These are phyloP conservation scores for Acaromyces ingoldii DNA, from an alignment of 1,284 basidiomycete genomes.

Conservation along the genomic window DNA sequence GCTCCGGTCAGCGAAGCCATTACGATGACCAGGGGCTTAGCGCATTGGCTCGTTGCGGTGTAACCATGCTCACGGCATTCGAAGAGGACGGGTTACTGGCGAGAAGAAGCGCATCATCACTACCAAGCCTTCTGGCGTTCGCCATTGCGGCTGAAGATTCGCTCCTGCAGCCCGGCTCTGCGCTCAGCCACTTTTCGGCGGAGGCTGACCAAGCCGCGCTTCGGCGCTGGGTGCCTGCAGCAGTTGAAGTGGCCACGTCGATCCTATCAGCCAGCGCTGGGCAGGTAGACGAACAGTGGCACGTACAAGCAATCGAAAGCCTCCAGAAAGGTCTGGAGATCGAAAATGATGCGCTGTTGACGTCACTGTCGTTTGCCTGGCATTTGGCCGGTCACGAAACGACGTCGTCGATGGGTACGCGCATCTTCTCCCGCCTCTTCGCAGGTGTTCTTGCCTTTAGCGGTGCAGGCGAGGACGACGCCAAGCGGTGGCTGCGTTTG, in stretches of 20 bases:
- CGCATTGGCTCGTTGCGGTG: conserved; percentile 63
- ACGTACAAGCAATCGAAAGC: conserved; percentile 9
- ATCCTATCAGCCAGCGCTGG: conserved; percentile 22
- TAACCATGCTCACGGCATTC: conserved; percentile 62
- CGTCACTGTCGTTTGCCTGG: too few relatives aligned
- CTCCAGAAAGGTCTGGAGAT: neutral
- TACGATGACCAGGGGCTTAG: conserved; percentile 60
- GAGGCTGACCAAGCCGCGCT: neutral
- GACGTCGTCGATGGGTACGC: conserved; percentile 2
- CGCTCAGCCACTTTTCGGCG: neutral
- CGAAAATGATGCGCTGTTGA: too few relatives aligned
- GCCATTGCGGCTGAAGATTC: conserved; percentile 52
- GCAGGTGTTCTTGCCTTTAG: conserved; percentile 39
- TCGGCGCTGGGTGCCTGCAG: conserved; percentile 11
- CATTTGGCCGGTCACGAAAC: too few relatives aligned
- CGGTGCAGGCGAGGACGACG: conserved; percentile 25
- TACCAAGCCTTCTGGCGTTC: conserved; percentile 49
- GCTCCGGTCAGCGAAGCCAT: conserved; percentile 11
- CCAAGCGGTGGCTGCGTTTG: conserved; percentile 38
- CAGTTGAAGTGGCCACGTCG: conserved; percentile 22
- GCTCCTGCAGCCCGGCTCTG: conserved; percentile 52
- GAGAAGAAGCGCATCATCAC: conserved; percentile 61
- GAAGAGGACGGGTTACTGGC: conserved; percentile 63
- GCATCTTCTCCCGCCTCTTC: conserved; percentile 39
- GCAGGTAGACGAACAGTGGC: conserved; percentile 22